These are phyloP conservation scores for Lippia alba DNA, from an alignment of 305 asterid species.

Conservation along the genomic window DNA sequence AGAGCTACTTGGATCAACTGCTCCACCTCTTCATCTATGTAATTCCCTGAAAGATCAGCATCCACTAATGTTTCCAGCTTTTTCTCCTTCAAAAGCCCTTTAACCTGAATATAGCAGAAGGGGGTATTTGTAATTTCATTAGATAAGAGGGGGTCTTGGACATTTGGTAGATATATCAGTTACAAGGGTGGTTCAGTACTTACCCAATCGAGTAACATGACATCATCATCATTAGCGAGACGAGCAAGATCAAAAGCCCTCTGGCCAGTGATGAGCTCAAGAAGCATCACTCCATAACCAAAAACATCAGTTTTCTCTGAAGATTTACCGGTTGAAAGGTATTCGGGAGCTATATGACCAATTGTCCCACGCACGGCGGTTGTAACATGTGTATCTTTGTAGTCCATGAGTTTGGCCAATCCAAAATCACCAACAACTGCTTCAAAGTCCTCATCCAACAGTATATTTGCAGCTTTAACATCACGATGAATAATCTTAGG, in stretches of 20 bases:
- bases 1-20: conserved; percentile 82
- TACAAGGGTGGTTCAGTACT: conserved; percentile 25
- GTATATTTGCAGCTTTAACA: conserved; percentile 86
- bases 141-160: no score
- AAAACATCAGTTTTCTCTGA: conserved; percentile 91
- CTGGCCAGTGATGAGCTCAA: conserved; percentile 87
- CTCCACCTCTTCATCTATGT: conserved; percentile 77
- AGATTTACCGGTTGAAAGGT: conserved; percentile 77
- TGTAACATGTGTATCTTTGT: conserved; percentile 83
- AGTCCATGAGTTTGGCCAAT: conserved; percentile 88
- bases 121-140: no score
- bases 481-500: conserved; percentile 89
- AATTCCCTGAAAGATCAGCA: conserved; percentile 63
- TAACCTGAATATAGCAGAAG: conserved; percentile 56
- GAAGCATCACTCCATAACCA: conserved; percentile 91
- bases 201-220: conserved; percentile 89
- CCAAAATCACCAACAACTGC: conserved; percentile 95
- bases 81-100: conserved; percentile 72
- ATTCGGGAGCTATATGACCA: conserved; percentile 87
- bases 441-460: conserved; percentile 79
- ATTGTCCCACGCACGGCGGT: conserved; percentile 89
- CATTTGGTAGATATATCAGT: no score
- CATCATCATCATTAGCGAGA: conserved; percentile 78
- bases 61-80: conserved; percentile 81
- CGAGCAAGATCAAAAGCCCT: conserved; percentile 87